phyloP scores from a whole-genome alignment of 75 land plant species.

The Sequoia sempervirens region DNA sequence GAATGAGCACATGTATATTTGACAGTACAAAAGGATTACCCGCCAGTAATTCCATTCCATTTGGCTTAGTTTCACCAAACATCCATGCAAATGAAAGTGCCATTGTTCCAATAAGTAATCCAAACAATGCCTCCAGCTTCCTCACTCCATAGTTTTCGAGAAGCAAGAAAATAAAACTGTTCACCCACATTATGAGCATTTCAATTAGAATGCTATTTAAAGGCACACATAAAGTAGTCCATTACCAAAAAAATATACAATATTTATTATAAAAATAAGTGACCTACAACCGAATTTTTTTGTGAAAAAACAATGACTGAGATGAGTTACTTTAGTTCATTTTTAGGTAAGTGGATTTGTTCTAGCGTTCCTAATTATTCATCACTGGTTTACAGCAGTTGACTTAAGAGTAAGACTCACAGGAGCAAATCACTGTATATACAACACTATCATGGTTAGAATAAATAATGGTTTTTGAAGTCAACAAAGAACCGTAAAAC shows the following conservation, averaged over 20 bases:
- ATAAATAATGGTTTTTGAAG: not conserved
- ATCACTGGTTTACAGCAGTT: not conserved
- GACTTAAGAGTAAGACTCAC: not conserved
- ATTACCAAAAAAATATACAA: not conserved
- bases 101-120: slow-evolving; percentile 77
- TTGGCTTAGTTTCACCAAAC: slow-evolving; percentile 84
- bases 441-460: not conserved
- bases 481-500: not conserved
- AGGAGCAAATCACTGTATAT: not conserved
- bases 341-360: not conserved
- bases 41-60: slow-evolving; percentile 46
- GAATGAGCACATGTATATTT: not conserved
- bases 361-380: not conserved
- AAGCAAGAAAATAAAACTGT: slow-evolving; percentile 73
- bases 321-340: not conserved
- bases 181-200: slow-evolving; percentile 11
- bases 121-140: slow-evolving; percentile 83
- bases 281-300: not conserved
- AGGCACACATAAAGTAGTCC: not conserved
- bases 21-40: slow-evolving; percentile 34
- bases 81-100: slow-evolving; percentile 88
- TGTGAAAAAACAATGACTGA: too few species aligned
- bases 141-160: slow-evolving; percentile 96
- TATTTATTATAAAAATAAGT: not conserved
- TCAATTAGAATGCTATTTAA: not conserved